phyloP scores from a whole-genome alignment of 2,329 filamentous ascomycete species.

The Pseudogymnoascus sp. region DNA sequence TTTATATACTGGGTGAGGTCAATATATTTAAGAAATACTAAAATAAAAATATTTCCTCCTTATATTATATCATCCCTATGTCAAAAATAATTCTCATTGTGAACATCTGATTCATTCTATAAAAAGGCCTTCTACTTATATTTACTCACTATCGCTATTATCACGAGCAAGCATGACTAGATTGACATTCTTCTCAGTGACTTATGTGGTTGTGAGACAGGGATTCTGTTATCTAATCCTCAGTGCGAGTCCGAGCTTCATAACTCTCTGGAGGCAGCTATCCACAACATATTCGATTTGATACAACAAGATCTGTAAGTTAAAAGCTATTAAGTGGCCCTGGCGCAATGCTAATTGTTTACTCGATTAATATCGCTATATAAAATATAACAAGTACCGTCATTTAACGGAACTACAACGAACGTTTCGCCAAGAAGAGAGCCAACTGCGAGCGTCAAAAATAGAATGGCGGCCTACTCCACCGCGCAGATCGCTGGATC shows the following conservation, averaged over 20 bases:
- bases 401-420: no score
- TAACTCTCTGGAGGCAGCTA: no score
- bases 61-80: no score
- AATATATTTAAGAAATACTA: not conserved
- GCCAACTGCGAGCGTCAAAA: not conserved
- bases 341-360: no score
- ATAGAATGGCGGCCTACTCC: not conserved
- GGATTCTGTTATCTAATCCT: not conserved
- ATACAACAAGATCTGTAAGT: no score
- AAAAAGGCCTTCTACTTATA: not conserved
- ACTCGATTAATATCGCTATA: no score
- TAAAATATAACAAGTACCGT: no score
- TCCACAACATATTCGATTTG: no score
- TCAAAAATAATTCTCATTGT: not conserved
- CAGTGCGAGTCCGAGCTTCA: not conserved
- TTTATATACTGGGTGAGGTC: not conserved
- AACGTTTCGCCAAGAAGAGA: not conserved
- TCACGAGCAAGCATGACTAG: not conserved
- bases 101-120: not conserved
- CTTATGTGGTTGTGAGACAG: not conserved
- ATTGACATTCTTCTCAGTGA: not conserved
- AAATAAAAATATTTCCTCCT: not conserved
- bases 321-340: no score
- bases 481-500: not conserved
- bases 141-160: not conserved